phyloP scores from a whole-genome alignment of 257 asterid genomes.

The Nicotiana paniculata region DNA sequence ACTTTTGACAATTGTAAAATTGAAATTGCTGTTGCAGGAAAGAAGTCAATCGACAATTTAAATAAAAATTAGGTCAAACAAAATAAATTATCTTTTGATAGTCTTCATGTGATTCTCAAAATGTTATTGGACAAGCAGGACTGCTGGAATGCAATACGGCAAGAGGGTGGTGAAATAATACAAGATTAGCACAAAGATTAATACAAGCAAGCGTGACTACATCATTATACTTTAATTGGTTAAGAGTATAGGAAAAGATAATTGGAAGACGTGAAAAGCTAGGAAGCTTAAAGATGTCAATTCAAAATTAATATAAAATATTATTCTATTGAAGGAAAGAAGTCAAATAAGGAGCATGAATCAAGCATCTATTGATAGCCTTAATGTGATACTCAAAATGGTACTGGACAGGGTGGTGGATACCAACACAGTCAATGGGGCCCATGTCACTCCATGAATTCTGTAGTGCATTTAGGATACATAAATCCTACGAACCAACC shows the following conservation, averaged over 20 bases:
- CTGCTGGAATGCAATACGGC: not conserved
- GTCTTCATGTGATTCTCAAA: not conserved
- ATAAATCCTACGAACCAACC: not conserved
- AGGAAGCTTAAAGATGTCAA: not conserved
- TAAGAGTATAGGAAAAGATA: not conserved
- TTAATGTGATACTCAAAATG: not conserved
- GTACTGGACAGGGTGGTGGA: not conserved
- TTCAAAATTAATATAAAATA: not conserved
- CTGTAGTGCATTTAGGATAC: not conserved
- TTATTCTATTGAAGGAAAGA: not conserved
- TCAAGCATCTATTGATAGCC: not conserved
- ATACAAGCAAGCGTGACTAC: not conserved
- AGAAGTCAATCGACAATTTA: not conserved
- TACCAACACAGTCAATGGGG: not conserved
- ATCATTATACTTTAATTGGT: not conserved
- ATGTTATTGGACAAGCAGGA: not conserved
- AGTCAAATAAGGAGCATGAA: not conserved
- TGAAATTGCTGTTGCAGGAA: not conserved
- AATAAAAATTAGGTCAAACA: not conserved
- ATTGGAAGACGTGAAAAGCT: not conserved
- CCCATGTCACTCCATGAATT: not conserved
- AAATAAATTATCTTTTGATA: not conserved
- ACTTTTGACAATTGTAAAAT: not conserved
- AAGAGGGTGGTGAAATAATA: not conserved
- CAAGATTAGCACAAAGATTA: not conserved